Evolutionary conservation across 2,329 filamentous ascomycete genomes (phyloP).

Genomic region (Alternaria sp.): DNA sequence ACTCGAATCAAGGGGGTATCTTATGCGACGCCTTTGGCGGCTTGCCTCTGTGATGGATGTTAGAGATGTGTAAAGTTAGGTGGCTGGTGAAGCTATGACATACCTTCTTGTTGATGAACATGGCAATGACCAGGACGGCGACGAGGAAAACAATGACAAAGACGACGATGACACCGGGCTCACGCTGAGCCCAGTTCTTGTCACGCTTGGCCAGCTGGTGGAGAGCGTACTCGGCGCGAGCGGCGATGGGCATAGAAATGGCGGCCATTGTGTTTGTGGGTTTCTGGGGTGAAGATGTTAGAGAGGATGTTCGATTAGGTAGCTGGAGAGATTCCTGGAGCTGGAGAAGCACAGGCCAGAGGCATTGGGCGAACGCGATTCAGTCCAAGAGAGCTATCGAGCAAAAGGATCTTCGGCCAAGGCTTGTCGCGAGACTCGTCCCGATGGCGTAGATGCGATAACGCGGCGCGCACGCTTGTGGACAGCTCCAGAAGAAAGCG

Average conservation of each 20-base stretch:
- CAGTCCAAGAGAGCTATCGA: not conserved
- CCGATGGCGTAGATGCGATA: slow-evolving; percentile 17
- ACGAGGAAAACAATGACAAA: slow-evolving; percentile 69
- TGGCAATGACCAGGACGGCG: slow-evolving; percentile 57
- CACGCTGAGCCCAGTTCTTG: slow-evolving; percentile 64
- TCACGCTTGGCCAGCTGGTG: slow-evolving; percentile 59
- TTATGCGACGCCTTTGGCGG: slow-evolving; percentile 19
- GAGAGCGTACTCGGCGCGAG: slow-evolving; percentile 48
- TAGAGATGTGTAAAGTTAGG: not conserved
- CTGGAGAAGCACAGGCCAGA: slow-evolving; percentile 13
- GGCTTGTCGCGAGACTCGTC: slow-evolving; percentile 25
- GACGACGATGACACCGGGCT: slow-evolving; percentile 69
- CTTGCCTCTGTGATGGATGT: slow-evolving; percentile 23
- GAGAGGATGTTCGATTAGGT: slow-evolving; percentile 11
- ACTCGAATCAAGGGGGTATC: slow-evolving; percentile 24
- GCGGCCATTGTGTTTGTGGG: slow-evolving; percentile 47
- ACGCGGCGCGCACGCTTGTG: slow-evolving; percentile 11
- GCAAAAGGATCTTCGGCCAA: slow-evolving; percentile 14
- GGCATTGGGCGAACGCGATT: slow-evolving; percentile 10
- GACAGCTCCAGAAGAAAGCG: slow-evolving; percentile 27
- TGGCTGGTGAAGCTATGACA: slow-evolving; percentile 1
- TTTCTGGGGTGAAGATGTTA: slow-evolving; percentile 32
- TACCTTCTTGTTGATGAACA: slow-evolving; percentile 61
- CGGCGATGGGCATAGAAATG: slow-evolving; percentile 47
- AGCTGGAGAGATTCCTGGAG: slow-evolving; percentile 13